phyloP scores from a whole-genome alignment of 1,139 yeast genomes.

The Debaryomycetaceae sp. region DNA sequence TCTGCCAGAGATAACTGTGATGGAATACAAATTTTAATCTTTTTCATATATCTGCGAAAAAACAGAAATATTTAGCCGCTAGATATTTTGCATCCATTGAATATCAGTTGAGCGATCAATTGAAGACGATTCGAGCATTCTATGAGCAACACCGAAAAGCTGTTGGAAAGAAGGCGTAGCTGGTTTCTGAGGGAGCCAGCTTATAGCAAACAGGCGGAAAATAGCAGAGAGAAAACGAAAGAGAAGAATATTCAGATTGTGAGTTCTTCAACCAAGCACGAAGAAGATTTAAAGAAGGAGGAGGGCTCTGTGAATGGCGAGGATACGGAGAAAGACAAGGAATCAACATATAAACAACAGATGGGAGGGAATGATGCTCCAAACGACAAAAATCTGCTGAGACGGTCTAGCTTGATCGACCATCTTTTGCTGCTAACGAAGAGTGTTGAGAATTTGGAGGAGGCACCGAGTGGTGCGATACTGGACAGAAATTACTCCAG shows the following conservation, averaged over 20 bases:
- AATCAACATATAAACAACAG: background rate
- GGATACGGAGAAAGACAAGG: background rate
- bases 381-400: background rate
- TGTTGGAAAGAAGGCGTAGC: conserved; percentile 3
- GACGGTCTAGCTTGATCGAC: background rate
- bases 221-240: background rate
- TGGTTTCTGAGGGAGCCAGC: conserved; percentile 6
- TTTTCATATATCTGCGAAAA: background rate
- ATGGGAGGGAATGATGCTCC: background rate
- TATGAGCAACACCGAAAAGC: background rate
- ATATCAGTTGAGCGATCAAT: background rate
- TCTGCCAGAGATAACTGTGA: no score
- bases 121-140: no score
- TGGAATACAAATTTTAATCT: no score
- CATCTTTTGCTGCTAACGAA: background rate
- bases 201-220: background rate
- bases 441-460: background rate
- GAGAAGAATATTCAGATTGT: background rate
- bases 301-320: background rate
- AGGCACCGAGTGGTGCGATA: background rate
- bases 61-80: background rate
- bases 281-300: background rate
- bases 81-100: background rate
- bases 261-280: background rate
- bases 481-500: background rate